Evolutionary conservation across 371 early-diverging fungal species (phyloP), one percentile per base, ranked within the genome.

Genomic region (Saksenaea vasiformis): DNA sequence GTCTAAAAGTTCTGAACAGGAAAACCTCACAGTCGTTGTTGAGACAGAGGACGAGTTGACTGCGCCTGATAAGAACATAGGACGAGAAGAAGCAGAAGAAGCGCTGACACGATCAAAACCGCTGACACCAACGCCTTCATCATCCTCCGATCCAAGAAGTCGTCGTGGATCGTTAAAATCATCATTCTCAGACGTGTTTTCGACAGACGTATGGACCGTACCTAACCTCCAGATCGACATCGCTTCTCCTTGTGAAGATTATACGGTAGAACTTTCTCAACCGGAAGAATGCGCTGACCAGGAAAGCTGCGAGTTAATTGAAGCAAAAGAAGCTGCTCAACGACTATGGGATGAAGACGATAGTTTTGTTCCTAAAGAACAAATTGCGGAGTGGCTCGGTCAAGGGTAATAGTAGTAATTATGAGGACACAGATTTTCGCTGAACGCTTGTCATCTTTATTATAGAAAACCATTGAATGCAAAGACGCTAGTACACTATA

Each of bases 401-500:
- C 72, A 75, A 71, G 67, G 73, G 79, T 78, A 65, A 15, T 22
- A 41, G 24, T 62, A 13, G 19, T 54, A 27, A 37, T 31, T 37
- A 61, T n/a, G 24, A 24, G 24, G 39, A 31, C 47, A 41, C 24
- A 55, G 14, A 47, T 56, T 55, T 43, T 54, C 5, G 31, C 15
- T 19, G 31, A 39, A 8, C 37, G 54, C 11, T 31, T 47, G 7
- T 28, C 38, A 5, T 47, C 41, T 11, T 9, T 17, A 31, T 41
- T 15, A 14, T 61, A 77, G 76, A 27, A 77, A 77, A 61, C 66
- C 74, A 0, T 82, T 87, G 56, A 85, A 92, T 63, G 71, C 74
- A 3, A 78, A 68, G 22, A 79, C 88, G 0, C 74, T 95, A 57
- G 62, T 65, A 9, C 76, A 78, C 37, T 96, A 91, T 68, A 91